A percentile compares a stretch with the other conserved stretches of the same genome.
These are phyloP conservation scores for Pythium dissotocum DNA, from an alignment of 352 stramenopile genomes.

Conservation along the genomic window DNA sequence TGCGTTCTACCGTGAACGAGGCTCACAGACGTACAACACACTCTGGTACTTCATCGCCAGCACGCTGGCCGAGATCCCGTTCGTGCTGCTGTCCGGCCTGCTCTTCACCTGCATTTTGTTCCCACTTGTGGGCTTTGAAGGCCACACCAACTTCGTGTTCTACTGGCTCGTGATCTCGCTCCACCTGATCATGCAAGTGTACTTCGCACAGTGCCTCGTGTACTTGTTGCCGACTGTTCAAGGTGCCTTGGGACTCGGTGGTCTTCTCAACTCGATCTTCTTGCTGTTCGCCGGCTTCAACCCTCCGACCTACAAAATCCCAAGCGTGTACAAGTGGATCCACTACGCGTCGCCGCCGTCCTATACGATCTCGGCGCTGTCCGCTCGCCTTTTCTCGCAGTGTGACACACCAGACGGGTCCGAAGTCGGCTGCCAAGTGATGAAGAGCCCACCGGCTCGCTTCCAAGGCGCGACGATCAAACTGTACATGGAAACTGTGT, in stretches of 20 bases:
- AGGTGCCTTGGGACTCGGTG: conserved; percentile 36
- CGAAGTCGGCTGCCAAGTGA: conserved; percentile 34
- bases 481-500: conserved; percentile 46
- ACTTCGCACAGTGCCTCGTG: conserved; percentile 48
- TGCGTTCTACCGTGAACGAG: conserved; percentile 60
- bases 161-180: conserved; percentile 57
- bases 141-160: conserved; percentile 41
- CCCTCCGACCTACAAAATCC: conserved; percentile 49
- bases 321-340: conserved; percentile 55
- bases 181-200: conserved; percentile 51
- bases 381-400: conserved; percentile 37
- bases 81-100: conserved; percentile 47
- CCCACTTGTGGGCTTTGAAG: conserved; percentile 55
- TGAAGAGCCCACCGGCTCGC: conserved; percentile 25
- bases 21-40: conserved; percentile 69
- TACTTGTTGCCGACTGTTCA: conserved; percentile 46
- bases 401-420: conserved; percentile 27
- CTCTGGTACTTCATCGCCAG: conserved; percentile 57
- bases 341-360: conserved; percentile 48
- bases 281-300: conserved; percentile 60
- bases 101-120: conserved; percentile 61
- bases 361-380: conserved; percentile 51
- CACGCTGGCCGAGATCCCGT: conserved; percentile 79
- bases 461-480: conserved; percentile 44
- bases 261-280: conserved; percentile 50